Evolutionary conservation across 495 filamentous ascomycete species (phyloP).

Genomic region (Saxophila tyrrhenica): DNA sequence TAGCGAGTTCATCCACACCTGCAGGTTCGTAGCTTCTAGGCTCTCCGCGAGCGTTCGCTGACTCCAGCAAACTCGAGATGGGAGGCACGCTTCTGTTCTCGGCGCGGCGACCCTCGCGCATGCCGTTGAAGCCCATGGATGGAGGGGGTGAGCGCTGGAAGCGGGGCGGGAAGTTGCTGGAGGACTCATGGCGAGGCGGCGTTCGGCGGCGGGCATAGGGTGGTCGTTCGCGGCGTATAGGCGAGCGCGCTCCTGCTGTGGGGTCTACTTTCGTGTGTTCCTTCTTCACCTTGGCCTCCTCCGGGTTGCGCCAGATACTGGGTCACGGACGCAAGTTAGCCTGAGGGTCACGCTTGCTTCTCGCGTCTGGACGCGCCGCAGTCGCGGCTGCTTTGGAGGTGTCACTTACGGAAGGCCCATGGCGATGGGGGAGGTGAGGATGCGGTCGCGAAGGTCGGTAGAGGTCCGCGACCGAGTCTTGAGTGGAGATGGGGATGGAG

Average conservation of each 20-base stretch:
- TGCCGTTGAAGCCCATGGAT: conserved; percentile 14
- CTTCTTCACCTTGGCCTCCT: conserved; percentile 38
- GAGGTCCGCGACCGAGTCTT: conserved; percentile 4
- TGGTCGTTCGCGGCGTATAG: conserved; percentile 43
- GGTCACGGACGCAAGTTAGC: conserved; percentile 19
- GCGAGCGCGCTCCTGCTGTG: conserved; percentile 53
- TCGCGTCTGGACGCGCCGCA: background rate
- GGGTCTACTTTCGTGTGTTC: conserved; percentile 43
- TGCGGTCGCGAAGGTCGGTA: background rate
- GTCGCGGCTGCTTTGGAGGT: background rate
- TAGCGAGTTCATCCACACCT: background rate
- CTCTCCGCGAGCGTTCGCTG: conserved; percentile 1
- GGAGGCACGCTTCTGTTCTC: conserved; percentile 13
- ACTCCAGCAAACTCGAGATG: conserved; percentile 16
- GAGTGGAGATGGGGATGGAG: conserved; percentile 8
- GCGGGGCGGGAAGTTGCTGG: background rate
- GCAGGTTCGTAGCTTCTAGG: background rate
- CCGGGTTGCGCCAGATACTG: conserved; percentile 49
- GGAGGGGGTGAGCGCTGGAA: background rate
- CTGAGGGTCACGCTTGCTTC: background rate
- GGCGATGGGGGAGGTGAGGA: conserved; percentile 7
- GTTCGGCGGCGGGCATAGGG: conserved; percentile 10
- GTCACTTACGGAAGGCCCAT: conserved; percentile 76
- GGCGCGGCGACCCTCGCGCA: conserved; percentile 10
- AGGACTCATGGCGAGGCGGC: conserved; percentile 8